Base-by-base conservation (phyloP, 129 eudicot genomes). In the Centella asiatica region DNA sequence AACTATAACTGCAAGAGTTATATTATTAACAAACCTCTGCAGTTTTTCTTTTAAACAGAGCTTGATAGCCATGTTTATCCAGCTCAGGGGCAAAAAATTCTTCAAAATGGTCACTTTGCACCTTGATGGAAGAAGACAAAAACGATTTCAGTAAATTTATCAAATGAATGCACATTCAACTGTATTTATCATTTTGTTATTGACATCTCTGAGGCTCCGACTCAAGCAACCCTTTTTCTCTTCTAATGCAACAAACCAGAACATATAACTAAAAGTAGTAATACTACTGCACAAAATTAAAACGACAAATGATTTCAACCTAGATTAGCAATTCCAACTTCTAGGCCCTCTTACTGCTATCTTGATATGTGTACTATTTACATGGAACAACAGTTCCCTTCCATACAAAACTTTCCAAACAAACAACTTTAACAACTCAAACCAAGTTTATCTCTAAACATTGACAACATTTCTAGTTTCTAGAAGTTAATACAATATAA, bases 31-130 rank as follows among this genome's bases (percentile, higher is more conserved):
- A 49, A 66, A 89, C 98, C 90, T 92, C 98, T 2, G 90, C 74
- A 33, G 95, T 87, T 62, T 80, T 92, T 51, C 85, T 79, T 82
- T 87, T 92, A 66, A 79, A 92, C 13, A 92, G 69, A 69, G 96
- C 99, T 62, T 88, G 88, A 74, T 92, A 92, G 27, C 99, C 99
- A 70, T 92, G 96, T 69, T 92, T 92, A 64, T 92, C 99, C 74
- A 92, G 79, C 79, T 92, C 98, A 8, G 98, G 98, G 32, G 84
- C 71, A 66, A 92, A 92, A 74, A 87, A 92, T 51, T 87, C 95
- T 36, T 92, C 95, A 74, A 92, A 92, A 67, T 86, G 98, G 72
- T 87, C 87, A 40, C 77, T 79, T 78, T 90, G 98, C 70, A 87
- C 90, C 97, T 90, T 78, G 57, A 53, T 29, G 34, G 58, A 74